Base-by-base conservation (phyloP, 139 green algal species). In the Chlorella sp. region DNA sequence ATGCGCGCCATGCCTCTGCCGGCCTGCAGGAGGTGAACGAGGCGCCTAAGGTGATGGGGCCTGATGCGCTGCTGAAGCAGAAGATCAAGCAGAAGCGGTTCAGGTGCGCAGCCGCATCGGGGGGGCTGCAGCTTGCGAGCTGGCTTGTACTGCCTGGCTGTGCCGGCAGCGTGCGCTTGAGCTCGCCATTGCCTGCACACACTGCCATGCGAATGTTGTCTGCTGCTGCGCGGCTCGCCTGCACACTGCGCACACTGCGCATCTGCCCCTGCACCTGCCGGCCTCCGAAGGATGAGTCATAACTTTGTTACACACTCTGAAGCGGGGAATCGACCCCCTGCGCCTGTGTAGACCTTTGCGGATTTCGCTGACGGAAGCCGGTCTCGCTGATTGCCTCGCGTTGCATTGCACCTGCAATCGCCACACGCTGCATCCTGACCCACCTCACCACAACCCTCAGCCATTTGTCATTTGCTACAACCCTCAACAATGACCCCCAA, bases 1-100 rank as follows among this genome's bases (percentile, higher is more conserved):
- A n/a, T n/a, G n/a, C n/a, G n/a, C n/a, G n/a, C n/a, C n/a, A n/a
- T n/a, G n/a, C 58, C 3, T 7, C 60, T 34, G 26, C 60, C 28
- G 13, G 1, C 28, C 38, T 82, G 72, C 86, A 92, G 87, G 91
- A 94, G 75, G 87, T 94, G 36, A 70, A 69, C 60, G 92, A 93
- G 44, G 76, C 73, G 30, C 86, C 89, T 17, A 90, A 86, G 78
- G 80, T 88, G 32, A 93, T 92, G 85, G 95, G 95, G 5, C 94
- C 95, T 0, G 95, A 97, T 78, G 94, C 95, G 11, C 91, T 98
- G 79, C 83, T 97, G 83, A 88, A 90, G 68, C 74, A 91, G 41
- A 96, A 96, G 86, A 89, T 94, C 44, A 98, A 96, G 90, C 88
- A 93, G 86, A 94, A 89, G 74, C 84, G 93, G 1, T 87, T 90